These are phyloP conservation scores for Plenodomus tracheiphilus DNA, from an alignment of 2,329 filamentous ascomycete species.

Conservation along the genomic window DNA sequence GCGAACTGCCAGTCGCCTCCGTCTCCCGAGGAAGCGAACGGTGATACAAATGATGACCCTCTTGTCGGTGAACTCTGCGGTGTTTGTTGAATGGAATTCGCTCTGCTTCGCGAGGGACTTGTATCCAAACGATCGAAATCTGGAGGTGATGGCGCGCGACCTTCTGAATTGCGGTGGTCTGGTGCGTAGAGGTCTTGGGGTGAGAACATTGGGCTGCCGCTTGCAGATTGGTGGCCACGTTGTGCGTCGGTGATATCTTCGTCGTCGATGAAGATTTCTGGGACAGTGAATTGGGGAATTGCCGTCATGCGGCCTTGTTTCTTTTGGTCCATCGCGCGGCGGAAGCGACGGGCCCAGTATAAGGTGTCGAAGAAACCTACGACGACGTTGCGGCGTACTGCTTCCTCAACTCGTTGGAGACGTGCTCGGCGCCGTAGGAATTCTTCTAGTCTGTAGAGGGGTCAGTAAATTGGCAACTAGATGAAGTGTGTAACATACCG, in stretches of 20 bases:
- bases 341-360: constrained; percentile 85
- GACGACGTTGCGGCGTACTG: constrained; percentile 86
- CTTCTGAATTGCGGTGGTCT: constrained; percentile 28
- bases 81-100: constrained; percentile 46
- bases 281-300: constrained; percentile 79
- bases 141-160: constrained; percentile 30
- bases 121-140: constrained; percentile 23
- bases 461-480: not conserved
- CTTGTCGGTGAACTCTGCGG: constrained; percentile 41
- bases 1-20: constrained; percentile 52
- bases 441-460: constrained; percentile 73
- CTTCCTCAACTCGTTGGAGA: constrained; percentile 91
- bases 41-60: constrained; percentile 29
- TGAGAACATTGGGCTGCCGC: constrained; percentile 39
- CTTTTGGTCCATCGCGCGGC: constrained; percentile 72
- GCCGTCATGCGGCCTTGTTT: constrained; percentile 72
- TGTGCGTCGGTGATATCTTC: constrained; percentile 58
- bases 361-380: constrained; percentile 94
- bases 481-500: constrained; percentile 54
- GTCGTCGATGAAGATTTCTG: constrained; percentile 88
- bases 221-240: constrained; percentile 40
- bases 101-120: constrained; percentile 29
- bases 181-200: constrained; percentile 32
- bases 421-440: constrained; percentile 88
- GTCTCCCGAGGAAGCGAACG: constrained; percentile 31